Evolutionary conservation across 2,329 filamentous ascomycete genomes (phyloP).

Genomic region (Xylogone sp.): DNA sequence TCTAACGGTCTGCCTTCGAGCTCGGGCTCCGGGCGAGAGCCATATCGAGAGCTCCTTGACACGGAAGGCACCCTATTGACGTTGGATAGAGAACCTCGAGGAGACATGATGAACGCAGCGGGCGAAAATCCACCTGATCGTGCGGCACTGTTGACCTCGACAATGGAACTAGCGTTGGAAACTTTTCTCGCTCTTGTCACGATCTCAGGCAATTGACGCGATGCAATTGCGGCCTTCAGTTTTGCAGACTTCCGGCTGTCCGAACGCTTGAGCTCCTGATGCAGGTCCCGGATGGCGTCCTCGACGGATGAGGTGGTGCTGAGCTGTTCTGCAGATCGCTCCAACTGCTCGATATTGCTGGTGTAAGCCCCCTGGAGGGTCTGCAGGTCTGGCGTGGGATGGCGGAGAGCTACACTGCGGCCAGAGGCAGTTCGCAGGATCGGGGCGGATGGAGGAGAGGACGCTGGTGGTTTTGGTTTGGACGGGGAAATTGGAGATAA

Average conservation of each 20-base stretch:
- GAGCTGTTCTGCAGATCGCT: slow-evolving; percentile 71
- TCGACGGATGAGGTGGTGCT: slow-evolving; percentile 72
- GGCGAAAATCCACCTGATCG: slow-evolving; percentile 62
- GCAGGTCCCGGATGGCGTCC: slow-evolving; percentile 70
- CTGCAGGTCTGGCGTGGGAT: slow-evolving; percentile 60
- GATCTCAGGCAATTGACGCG: slow-evolving; percentile 8
- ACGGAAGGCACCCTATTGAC: slow-evolving; percentile 52
- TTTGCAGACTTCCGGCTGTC: slow-evolving; percentile 65
- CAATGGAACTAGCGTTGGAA: slow-evolving; percentile 55
- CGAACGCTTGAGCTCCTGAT: slow-evolving; percentile 65
- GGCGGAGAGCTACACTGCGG: slow-evolving; percentile 35
- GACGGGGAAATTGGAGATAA: slow-evolving; percentile 6
- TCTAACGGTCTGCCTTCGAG: slow-evolving; percentile 29
- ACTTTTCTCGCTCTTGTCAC: slow-evolving; percentile 32
- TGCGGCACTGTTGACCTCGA: slow-evolving; percentile 66
- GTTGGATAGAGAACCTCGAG: slow-evolving; percentile 51
- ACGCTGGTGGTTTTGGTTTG: slow-evolving; percentile 1
- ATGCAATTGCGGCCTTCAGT: slow-evolving; percentile 39
- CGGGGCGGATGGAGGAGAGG: slow-evolving; percentile 8
- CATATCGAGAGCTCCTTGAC: slow-evolving; percentile 44
- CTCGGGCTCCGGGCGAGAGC: slow-evolving; percentile 27
- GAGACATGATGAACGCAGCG: slow-evolving; percentile 63
- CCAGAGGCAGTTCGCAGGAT: slow-evolving; percentile 24
- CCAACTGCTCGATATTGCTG: slow-evolving; percentile 68
- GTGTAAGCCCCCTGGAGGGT: slow-evolving; percentile 58